phyloP scores from a whole-genome alignment of 176 grass and related monocot genomes.

The Miscanthus lutarioriparius region DNA sequence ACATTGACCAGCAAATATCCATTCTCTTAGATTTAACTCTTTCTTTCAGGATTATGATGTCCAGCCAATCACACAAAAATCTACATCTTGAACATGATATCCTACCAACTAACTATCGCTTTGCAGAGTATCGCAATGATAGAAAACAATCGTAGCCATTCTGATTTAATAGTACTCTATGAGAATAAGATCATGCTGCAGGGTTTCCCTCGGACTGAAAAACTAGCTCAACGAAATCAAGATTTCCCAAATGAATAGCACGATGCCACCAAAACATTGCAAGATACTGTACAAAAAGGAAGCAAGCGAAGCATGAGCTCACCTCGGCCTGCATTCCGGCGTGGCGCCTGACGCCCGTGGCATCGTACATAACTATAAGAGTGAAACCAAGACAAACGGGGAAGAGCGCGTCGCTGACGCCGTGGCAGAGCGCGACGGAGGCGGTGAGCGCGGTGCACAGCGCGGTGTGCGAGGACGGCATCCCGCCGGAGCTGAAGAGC shows the following conservation, averaged over 20 bases:
- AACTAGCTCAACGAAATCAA: background rate
- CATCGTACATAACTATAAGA: slow-evolving; percentile 96
- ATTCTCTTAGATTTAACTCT: background rate
- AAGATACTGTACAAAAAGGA: background rate
- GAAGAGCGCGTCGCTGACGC: slow-evolving; percentile 82
- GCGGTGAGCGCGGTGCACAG: slow-evolving; percentile 91
- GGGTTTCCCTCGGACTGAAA: background rate
- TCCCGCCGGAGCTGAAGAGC: slow-evolving; percentile 89
- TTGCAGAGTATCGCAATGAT: too few relatives aligned
- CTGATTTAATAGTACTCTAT: background rate
- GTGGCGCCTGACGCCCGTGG: slow-evolving; percentile 86
- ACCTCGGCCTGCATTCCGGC: slow-evolving; percentile 99
- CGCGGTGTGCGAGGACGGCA: slow-evolving; percentile 96
- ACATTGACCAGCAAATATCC: background rate
- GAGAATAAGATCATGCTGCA: background rate
- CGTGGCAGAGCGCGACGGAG: slow-evolving; percentile 90
- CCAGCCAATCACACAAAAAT: background rate
- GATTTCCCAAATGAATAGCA: background rate
- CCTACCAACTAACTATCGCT: too few relatives aligned
- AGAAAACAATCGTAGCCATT: background rate
- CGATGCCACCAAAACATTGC: background rate
- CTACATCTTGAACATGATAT: background rate
- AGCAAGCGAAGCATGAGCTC: slow-evolving; percentile 12
- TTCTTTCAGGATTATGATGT: background rate
- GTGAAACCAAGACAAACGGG: slow-evolving; percentile 92